Percentiles rank a stretch among this genome's conserved stretches.
These are phyloP conservation scores for Phytopythium litorale DNA, from an alignment of 352 stramenopile species.

Conservation along the genomic window DNA sequence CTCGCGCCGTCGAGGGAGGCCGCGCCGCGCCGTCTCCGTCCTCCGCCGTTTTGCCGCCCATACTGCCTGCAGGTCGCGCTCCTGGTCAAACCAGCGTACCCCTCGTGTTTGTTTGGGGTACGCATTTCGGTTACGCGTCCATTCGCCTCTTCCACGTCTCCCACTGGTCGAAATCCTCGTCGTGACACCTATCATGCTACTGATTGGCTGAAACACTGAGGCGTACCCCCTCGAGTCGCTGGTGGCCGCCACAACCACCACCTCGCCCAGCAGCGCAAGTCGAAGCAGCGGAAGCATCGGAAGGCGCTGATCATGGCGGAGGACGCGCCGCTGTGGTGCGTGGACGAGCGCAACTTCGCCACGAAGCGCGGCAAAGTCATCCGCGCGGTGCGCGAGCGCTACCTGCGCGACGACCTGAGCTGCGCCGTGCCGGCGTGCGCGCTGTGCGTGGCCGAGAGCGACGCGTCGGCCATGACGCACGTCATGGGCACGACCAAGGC, in stretches of 20 bases:
- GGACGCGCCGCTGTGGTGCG: constrained; percentile 47
- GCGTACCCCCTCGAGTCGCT: no score
- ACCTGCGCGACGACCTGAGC: constrained; percentile 86
- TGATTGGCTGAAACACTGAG: no score
- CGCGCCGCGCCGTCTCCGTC: neutral
- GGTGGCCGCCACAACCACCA: neutral
- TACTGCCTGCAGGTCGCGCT: neutral
- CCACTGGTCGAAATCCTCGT: no score
- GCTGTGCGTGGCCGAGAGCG: constrained; percentile 54
- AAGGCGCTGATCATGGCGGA: neutral
- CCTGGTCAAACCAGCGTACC: no score
- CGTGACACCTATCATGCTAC: no score
- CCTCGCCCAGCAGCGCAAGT: no score
- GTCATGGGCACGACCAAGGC: constrained; percentile 58
- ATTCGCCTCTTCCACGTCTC: no score
- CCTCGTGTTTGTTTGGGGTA: no score
- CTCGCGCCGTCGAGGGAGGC: no score
- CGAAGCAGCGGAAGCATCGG: no score
- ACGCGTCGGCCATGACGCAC: constrained; percentile 49
- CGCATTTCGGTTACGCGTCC: no score
- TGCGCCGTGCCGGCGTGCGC: constrained; percentile 60
- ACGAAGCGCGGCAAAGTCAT: constrained; percentile 80
- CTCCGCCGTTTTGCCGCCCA: neutral
- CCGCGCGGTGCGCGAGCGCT: constrained; percentile 80
- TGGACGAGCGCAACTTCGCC: constrained; percentile 75